A percentile compares a stretch with the other conserved stretches of the same genome.
Conservation (phyloP, 352 stramenopile species). For the Phytophthora gonapodyides region DNA sequence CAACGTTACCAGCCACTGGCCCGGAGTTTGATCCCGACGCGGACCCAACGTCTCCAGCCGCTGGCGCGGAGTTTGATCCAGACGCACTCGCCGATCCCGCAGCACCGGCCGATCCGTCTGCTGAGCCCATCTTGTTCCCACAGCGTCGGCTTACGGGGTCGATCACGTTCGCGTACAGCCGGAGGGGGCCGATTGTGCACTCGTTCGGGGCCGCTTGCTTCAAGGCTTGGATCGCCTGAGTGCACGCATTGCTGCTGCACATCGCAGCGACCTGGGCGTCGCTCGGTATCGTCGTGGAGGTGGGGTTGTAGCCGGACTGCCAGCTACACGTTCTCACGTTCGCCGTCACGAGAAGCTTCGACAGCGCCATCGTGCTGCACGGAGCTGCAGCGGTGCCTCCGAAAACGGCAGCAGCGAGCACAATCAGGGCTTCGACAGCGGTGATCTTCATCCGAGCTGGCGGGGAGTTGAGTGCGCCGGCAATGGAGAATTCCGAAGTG, state of each 20-base stretch:
- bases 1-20: conserved; percentile 18
- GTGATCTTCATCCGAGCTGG: conserved; percentile 26
- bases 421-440: conserved; percentile 6
- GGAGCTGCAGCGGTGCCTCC: conserved; percentile 10
- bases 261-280: conserved; percentile 34
- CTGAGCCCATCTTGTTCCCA: conserved; percentile 14
- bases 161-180: conserved; percentile 34
- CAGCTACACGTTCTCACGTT: conserved; percentile 35
- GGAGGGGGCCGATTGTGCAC: conserved; percentile 33
- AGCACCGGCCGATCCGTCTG: conserved; percentile 2
- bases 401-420: conserved; percentile 7
- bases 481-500: conserved; percentile 26
- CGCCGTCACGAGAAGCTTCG: conserved; percentile 30
- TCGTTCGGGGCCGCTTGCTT: conserved; percentile 35
- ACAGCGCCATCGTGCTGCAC: conserved; percentile 35
- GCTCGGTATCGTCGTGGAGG: conserved; percentile 31
- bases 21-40: conserved; percentile 16
- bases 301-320: conserved; percentile 40
- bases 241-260: conserved; percentile 42
- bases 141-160: conserved; percentile 29
- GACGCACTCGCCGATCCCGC: conserved; percentile 13
- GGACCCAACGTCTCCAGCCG: conserved; percentile 17
- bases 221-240: conserved; percentile 25
- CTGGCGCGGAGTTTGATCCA: conserved; percentile 14
- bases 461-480: background rate